Conservation (phyloP, 805 yeast genomes). For the Kluyveromyces siamensis region DNA sequence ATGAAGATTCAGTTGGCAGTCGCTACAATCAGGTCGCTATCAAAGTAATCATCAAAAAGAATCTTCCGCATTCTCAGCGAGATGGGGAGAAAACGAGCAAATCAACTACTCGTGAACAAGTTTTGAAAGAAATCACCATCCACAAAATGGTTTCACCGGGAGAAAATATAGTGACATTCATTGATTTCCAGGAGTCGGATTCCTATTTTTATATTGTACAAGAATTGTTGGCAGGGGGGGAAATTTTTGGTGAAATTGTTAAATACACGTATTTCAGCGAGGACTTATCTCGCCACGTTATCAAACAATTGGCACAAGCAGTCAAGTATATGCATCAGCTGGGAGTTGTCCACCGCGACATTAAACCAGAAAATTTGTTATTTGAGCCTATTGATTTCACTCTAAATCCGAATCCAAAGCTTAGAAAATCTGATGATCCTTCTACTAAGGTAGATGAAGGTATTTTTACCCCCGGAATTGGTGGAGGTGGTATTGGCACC, state of each 20-base stretch:
- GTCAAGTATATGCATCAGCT: constrained; percentile 61
- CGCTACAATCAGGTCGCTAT: constrained; percentile 35
- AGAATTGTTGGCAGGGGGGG: constrained; percentile 74
- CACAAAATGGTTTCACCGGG: constrained; percentile 49
- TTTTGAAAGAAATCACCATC: constrained; percentile 70
- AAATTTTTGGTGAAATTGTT: constrained; percentile 58
- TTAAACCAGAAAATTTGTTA: constrained; percentile 71
- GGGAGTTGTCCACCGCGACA: constrained; percentile 77
- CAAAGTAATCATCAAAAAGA: constrained; percentile 57
- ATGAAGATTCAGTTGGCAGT: constrained; percentile 6
- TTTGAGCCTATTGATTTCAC: constrained; percentile 49
- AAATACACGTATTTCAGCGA: constrained; percentile 59
- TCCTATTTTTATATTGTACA: constrained; percentile 59
- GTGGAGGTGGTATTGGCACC: constrained; percentile 87
- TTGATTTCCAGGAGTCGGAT: constrained; percentile 57
- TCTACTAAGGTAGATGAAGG: constrained; percentile 80
- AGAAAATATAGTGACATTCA: constrained; percentile 48
- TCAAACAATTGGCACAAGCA: constrained; percentile 54
- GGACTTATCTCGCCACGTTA: constrained; percentile 53
- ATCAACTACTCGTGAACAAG: constrained; percentile 40
- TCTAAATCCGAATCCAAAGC: constrained; percentile 31
- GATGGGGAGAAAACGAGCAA: constrained; percentile 13
- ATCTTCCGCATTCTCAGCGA: constrained; percentile 46
- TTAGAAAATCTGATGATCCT: constrained; percentile 60
- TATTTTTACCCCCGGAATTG: constrained; percentile 63